A percentile compares a stretch with the other conserved stretches of the same genome.
phyloP scores from a whole-genome alignment of 2,329 filamentous ascomycete genomes.

The Grosmannia serpens region DNA sequence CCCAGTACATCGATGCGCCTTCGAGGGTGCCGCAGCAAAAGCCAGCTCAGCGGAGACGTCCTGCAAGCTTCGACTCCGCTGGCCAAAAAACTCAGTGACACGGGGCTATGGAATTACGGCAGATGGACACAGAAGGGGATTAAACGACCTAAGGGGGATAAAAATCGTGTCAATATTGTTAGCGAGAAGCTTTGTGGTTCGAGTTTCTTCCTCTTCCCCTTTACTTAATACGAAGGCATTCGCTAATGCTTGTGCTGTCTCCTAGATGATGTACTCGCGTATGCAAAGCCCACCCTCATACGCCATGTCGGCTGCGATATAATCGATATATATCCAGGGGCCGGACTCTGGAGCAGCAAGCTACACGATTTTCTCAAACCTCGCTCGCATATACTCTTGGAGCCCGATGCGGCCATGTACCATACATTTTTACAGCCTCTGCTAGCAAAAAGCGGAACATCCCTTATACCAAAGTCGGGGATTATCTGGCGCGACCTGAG shows the following conservation, averaged over 20 bases:
- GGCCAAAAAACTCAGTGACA: conserved; percentile 12
- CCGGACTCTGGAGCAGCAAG: conserved; percentile 64
- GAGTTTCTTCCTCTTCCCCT: conserved; percentile 7
- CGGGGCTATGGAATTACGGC: conserved; percentile 12
- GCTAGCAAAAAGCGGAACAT: conserved; percentile 33
- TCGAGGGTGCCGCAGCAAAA: background rate
- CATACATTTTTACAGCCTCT: conserved; percentile 49
- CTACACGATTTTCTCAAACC: conserved; percentile 67
- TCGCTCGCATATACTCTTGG: conserved; percentile 72
- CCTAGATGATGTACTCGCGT: conserved; percentile 56
- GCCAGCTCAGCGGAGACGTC: background rate
- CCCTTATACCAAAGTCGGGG: conserved; percentile 43
- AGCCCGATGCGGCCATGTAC: conserved; percentile 53
- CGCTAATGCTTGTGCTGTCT: background rate
- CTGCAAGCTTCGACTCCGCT: conserved; percentile 5
- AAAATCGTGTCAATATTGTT: conserved; percentile 39
- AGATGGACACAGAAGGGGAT: conserved; percentile 3
- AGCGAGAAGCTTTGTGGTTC: conserved; percentile 38
- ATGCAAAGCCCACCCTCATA: conserved; percentile 56
- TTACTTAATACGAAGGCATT: background rate
- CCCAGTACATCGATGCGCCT: background rate
- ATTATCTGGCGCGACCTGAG: conserved; percentile 50
- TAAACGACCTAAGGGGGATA: conserved; percentile 19
- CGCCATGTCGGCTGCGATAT: conserved; percentile 71
- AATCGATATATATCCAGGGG: conserved; percentile 75